Evolutionary conservation across 73 alveolate genomes (phyloP), one percentile per base, ranked within the genome.

Genomic region (Paramecium sexaurelia): DNA sequence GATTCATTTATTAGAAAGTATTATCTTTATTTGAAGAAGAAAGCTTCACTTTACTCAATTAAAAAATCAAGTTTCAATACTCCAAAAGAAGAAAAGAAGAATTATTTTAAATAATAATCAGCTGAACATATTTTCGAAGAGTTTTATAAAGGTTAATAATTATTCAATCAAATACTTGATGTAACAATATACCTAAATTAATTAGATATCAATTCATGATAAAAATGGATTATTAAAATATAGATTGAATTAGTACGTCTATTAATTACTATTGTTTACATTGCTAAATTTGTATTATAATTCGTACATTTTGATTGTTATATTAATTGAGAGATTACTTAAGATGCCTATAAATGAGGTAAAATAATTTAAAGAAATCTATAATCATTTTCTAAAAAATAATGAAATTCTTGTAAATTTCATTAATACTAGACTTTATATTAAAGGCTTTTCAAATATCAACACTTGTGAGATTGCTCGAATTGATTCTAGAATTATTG

Each of bases 1-100:
- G 90, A 78, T 78, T 41, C 40, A 40, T 78, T 41, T 22, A 78
- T 78, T 41, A 78, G 90, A 78, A 78, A 43, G 36, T 78, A 78
- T 43, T 78, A 41, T 24, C 40, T 41, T 5, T 45, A 40, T 26
- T 36, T 78, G 33, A 78, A 78, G 71, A 78, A 39, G 41, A 78
- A 78, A 24, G 68, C 90, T 39, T 2, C 40, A 2, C 2, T 78
- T 1, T 78, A 78, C 17, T 29, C 75, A 24, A 78, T 29, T 1
- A 78, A 43, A 13, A 40, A 39, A 41, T 39, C 90, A 19, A 78
- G 71, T 33, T 78, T 41, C 17, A 78, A 78, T 43, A 78, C 55
- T 3, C 68, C 75, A 2, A n/a, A 33, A 24, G 90, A 78, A 45
- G 90, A 78, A 47, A 78, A 78, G 35, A 78, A 78, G 41, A 78